These are phyloP conservation scores for Naumovozyma dairenensis DNA, from an alignment of 805 yeast genomes.

Conservation along the genomic window DNA sequence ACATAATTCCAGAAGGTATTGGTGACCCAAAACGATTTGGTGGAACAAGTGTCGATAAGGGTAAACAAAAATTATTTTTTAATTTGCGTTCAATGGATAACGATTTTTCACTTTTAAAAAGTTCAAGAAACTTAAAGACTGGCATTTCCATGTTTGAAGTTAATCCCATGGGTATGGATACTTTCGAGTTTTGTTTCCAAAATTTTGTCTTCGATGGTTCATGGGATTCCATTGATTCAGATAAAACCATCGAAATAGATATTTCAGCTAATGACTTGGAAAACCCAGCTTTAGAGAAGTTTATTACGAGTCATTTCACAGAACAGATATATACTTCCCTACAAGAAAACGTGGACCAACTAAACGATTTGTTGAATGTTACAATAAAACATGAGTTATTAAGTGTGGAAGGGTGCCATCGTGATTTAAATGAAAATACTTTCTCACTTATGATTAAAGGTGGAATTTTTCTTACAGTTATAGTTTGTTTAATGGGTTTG, in stretches of 20 bases:
- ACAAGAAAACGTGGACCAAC: not conserved
- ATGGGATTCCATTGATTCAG: constrained; percentile 26
- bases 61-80: constrained; percentile 13
- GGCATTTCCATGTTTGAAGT: constrained; percentile 13
- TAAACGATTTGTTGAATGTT: not conserved
- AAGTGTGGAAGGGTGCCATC: not conserved
- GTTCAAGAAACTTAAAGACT: constrained; percentile 9
- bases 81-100: constrained; percentile 12
- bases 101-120: constrained; percentile 15
- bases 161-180: constrained; percentile 3
- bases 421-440: constrained; percentile 8
- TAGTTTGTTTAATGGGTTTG: not conserved
- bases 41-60: constrained; percentile 17
- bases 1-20: constrained; percentile 8
- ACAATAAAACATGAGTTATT: not conserved
- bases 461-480: too few species aligned
- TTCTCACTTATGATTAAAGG: not conserved
- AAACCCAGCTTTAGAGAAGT: not conserved
- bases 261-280: constrained; percentile 7
- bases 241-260: constrained; percentile 14
- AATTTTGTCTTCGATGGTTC: constrained; percentile 28
- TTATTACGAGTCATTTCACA: not conserved
- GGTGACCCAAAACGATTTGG: constrained; percentile 19
- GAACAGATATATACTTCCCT: not conserved
- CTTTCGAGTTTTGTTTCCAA: constrained; percentile 22